Evolutionary conservation across 2,329 filamentous ascomycete genomes (phyloP).

Genomic region (Fusarium sp.): DNA sequence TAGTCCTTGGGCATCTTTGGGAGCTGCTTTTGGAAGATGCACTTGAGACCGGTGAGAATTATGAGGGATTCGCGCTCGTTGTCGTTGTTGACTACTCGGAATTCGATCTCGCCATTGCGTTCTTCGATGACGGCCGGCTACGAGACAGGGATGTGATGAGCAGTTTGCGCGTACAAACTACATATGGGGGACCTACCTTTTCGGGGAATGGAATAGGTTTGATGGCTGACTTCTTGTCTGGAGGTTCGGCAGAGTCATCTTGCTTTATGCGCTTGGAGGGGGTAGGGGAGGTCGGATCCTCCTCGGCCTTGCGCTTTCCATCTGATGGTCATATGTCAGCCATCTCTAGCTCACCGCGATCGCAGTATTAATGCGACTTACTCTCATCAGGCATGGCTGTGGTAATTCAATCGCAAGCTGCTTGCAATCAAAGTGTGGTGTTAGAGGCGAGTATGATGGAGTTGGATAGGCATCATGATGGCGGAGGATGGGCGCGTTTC

Average conservation of each 20-base stretch:
- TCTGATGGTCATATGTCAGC: constrained; percentile 47
- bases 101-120: constrained; percentile 93
- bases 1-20: constrained; percentile 99
- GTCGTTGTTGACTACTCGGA: constrained; percentile 98
- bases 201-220: constrained; percentile 87
- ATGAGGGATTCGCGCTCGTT: constrained; percentile 87
- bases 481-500: constrained; percentile 36
- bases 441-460: constrained; percentile 20
- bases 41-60: constrained; percentile 94
- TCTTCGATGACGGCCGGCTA: constrained; percentile 93
- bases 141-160: neutral
- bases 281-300: constrained; percentile 70
- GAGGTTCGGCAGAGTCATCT: constrained; percentile 43
- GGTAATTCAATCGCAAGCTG: neutral
- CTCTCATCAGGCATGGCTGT: constrained; percentile 42
- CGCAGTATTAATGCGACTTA: neutral
- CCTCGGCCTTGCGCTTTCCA: constrained; percentile 78
- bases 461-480: constrained; percentile 34
- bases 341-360: neutral
- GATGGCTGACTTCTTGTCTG: constrained; percentile 61
- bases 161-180: neutral
- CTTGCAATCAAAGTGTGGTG: constrained; percentile 4
- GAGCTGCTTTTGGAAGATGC: constrained; percentile 97
- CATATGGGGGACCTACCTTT: constrained; percentile 66
- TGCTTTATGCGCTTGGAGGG: constrained; percentile 74